Base-by-base conservation (phyloP, 2,329 filamentous ascomycete genomes). In the Epichloe elymi region DNA sequence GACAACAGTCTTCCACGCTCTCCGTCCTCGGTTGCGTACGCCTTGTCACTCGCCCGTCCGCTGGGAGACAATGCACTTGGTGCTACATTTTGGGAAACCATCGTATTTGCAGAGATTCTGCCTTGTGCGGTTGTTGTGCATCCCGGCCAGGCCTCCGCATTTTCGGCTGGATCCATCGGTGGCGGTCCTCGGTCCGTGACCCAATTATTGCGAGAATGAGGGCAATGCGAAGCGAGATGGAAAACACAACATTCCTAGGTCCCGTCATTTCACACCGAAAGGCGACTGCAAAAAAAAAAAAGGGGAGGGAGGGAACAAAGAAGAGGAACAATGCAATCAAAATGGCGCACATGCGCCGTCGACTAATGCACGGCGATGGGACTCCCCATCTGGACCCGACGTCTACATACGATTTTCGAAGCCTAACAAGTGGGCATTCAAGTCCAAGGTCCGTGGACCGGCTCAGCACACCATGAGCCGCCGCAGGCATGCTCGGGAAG, bases 1-100 rank as follows among this genome's bases (percentile, higher is more conserved):
- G 54, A 51, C 10, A 59, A 59, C 7, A 57, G 48, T 33, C 56
- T 52, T 14, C 51, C 51, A 15, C 53, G 19, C 4, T 45, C 33
- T 15, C 5, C 43, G 23, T n/a, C 30, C 30, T 35, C 30, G n/a
- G 44, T n/a, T 35, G 39, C 40, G 35, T 50, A 41, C 15, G 43
- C 15, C 46, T 55, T 49, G 44, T 38, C 48, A 23, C 48, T 44
- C 11, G 38, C 3, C 20, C 12, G 14, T 44, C 38, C 36, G 14
- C 36, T 52, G 30, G 48, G 51, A 15, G 54, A 43, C 39, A 15
- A 43, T 19, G 41, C 40, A n/a, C 30, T 19, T 33, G 26, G 44
- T 10, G 43, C 41, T 36, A 5, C 26, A 33, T n/a, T 23, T 5
- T 44, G 48, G 20, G 30, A 43, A 14, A 39, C 19, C 41, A 26